Base-by-base conservation (phyloP, 768 basidiomycete species). In the Naganishia vishniacii region DNA sequence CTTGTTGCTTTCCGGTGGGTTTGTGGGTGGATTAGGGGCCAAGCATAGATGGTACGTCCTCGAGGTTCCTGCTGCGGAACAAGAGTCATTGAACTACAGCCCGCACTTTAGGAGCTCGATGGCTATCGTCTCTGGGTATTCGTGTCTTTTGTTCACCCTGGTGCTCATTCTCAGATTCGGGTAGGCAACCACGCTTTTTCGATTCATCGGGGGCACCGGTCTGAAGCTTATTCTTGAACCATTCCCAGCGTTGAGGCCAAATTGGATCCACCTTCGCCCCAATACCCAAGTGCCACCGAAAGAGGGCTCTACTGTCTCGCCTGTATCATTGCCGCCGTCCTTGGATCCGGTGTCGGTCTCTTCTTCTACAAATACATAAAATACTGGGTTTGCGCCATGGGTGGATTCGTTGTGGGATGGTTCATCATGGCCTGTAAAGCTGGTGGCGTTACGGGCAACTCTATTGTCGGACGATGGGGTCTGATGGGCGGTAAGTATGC, bases 331-430 rank as follows among this genome's bases (percentile, higher is more conserved):
- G 87, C 91, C 18, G 89, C 91, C 25, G 77, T 90, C 63, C 86
- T 86, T 59, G 90, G 89, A 29, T 91, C 91, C 40, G 91, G 82
- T 23, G 80, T 89, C 63, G 84, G 88, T 61, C 89, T 94, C 69
- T 93, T 97, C 81, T 91, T 93, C 75, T 94, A 87, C 87, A 88
- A 91, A 72, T 87, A 83, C 32, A 85, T 91, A 13, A 86, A 87
- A 69, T 93, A 91, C 77, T 84, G 86, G 68, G 80, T 84, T n/a
- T 80, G 81, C 0, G 82, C 81, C 0, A 80, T 87, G 82, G 89
- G 87, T 34, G 94, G 94, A 31, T 88, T 97, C 69, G 86, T 89
- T 15, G 76, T 95, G 63, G 91, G 82, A 28, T 82, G 91, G 70
- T 94, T 87, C 85, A 81, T 98, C 64, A 88, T 95, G 72, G 89